A percentile compares a stretch with the other conserved stretches of the same genome.
phyloP scores from a whole-genome alignment of 208 protist genomes.

The Angomonas desouzai region DNA sequence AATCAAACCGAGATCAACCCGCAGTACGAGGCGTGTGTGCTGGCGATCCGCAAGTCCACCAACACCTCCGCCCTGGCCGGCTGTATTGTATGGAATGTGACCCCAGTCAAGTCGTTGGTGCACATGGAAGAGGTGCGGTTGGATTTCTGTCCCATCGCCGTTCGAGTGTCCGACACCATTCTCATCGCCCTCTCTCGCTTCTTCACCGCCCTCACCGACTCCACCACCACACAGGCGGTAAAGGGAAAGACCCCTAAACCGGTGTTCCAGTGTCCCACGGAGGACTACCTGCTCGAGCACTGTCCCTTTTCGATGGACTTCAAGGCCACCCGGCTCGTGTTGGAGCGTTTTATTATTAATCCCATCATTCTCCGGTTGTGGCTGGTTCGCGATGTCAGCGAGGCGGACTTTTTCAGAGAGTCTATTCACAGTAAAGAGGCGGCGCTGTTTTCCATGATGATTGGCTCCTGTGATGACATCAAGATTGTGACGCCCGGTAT shows the following conservation, averaged over 20 bases:
- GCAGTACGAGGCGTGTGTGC: conserved; percentile 59
- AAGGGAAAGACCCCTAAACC: conserved; percentile 12
- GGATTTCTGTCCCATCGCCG: conserved; percentile 63
- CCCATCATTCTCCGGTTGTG: conserved; percentile 79
- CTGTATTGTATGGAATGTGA: conserved; percentile 48
- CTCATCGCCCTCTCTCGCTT: conserved; percentile 58
- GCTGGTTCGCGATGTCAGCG: conserved; percentile 68
- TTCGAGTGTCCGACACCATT: conserved; percentile 80
- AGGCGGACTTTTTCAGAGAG: conserved; percentile 80
- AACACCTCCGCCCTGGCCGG: conserved; percentile 38
- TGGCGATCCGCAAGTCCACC: conserved; percentile 51
- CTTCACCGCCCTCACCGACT: conserved; percentile 15
- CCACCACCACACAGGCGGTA: conserved; percentile 18
- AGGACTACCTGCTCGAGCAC: conserved; percentile 38
- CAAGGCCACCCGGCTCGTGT: conserved; percentile 55
- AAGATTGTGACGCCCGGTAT: conserved; percentile 65
- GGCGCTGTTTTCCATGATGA: conserved; percentile 82
- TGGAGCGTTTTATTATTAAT: conserved; percentile 88
- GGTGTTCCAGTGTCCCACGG: conserved; percentile 26
- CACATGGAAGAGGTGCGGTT: conserved; percentile 73
- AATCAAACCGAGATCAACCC: conserved; percentile 82
- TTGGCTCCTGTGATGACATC: conserved; percentile 79
- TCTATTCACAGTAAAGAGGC: conserved; percentile 56
- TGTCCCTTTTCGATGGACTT: conserved; percentile 55
- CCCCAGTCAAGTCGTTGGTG: conserved; percentile 55